Conservation (phyloP, 2,329 filamentous ascomycete species). For the Scytalidium sp. region DNA sequence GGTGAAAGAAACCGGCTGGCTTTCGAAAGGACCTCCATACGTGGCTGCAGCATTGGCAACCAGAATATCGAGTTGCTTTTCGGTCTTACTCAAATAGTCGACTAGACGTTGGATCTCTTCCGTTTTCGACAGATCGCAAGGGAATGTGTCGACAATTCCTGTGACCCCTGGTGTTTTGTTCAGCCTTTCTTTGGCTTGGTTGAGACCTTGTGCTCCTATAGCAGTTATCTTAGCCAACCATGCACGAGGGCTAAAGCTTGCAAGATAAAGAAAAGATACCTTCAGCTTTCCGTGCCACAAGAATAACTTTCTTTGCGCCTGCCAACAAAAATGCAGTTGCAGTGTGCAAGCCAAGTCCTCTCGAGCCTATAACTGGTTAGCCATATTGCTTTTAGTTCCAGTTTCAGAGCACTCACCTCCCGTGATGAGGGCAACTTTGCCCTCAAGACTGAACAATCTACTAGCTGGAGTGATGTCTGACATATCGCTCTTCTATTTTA, state of each 20-base stretch:
- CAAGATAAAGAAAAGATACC: no score
- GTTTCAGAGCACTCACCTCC: conserved; percentile 16
- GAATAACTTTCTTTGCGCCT: conserved; percentile 68
- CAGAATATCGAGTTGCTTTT: conserved; percentile 61
- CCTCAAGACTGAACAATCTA: conserved; percentile 15
- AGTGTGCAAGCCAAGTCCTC: conserved; percentile 61
- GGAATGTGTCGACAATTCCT: conserved; percentile 59
- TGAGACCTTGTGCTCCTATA: conserved; percentile 39
- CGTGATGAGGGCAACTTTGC: conserved; percentile 26
- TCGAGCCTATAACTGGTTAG: conserved; percentile 30
- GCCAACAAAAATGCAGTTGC: conserved; percentile 66
- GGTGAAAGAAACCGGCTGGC: conserved; percentile 58
- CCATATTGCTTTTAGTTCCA: background rate
- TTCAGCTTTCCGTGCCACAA: conserved; percentile 67
- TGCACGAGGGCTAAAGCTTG: no score
- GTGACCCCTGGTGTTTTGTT: conserved; percentile 58
- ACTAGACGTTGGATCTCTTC: conserved; percentile 60
- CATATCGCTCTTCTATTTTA: no score
- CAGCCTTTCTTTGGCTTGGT: conserved; percentile 62
- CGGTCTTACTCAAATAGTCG: conserved; percentile 50
- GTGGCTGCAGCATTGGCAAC: conserved; percentile 71
- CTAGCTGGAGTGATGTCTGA: no score
- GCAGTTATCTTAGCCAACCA: no score
- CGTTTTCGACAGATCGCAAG: conserved; percentile 62
- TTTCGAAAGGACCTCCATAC: conserved; percentile 66